Conservation (phyloP, 2,329 filamentous ascomycete genomes). For the Penicillium sp. region DNA sequence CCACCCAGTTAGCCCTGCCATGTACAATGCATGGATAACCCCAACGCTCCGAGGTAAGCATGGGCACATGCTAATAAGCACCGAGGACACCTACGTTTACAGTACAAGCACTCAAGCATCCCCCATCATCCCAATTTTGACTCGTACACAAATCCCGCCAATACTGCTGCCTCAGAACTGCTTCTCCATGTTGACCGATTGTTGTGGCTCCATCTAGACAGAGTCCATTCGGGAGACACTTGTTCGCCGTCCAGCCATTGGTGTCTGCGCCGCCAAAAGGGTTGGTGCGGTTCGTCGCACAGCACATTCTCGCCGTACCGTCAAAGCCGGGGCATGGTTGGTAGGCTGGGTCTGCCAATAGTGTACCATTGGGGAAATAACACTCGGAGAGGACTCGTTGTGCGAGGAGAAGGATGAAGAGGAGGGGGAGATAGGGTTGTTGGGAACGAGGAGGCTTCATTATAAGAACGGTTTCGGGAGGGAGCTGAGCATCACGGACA, state of each 20-base stretch:
- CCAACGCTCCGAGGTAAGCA: no score
- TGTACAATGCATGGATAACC: background rate
- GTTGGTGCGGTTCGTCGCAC: constrained; percentile 3
- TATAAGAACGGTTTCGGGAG: background rate
- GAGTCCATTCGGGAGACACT: constrained; percentile 1
- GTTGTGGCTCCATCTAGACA: background rate
- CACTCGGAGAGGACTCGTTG: background rate
- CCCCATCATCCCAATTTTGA: background rate
- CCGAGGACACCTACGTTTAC: background rate
- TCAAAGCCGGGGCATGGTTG: background rate
- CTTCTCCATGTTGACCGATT: background rate
- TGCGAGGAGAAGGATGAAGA: background rate
- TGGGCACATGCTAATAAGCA: background rate
- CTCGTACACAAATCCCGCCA: constrained; percentile 5
- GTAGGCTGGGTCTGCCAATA: background rate
- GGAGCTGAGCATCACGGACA: background rate
- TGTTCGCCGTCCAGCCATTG: constrained; percentile 2
- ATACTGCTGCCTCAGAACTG: background rate
- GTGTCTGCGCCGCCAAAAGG: background rate
- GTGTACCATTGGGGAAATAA: background rate
- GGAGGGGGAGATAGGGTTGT: background rate
- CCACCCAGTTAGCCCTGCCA: background rate
- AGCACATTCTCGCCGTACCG: background rate
- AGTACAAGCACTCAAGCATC: background rate
- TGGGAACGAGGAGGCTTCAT: background rate